A percentile compares a stretch with the other conserved stretches of the same genome.
These are phyloP conservation scores for Polygonum aviculare DNA, from an alignment of 148 eudicot genomes.

Conservation along the genomic window DNA sequence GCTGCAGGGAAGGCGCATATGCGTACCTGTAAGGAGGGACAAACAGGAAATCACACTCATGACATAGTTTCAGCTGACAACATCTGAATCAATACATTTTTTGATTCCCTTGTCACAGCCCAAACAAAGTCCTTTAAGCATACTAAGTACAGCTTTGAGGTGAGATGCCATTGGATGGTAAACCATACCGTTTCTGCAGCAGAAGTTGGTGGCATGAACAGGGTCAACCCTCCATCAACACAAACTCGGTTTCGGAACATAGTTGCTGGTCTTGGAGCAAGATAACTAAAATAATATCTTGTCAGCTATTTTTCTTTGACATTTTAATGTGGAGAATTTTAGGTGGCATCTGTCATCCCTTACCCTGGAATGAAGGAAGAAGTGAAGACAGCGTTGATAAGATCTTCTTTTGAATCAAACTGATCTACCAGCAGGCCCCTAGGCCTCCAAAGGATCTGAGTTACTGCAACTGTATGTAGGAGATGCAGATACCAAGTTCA, in stretches of 20 bases:
- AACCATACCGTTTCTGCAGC: slow-evolving; percentile 76
- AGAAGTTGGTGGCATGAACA: slow-evolving; percentile 99
- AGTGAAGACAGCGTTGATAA: slow-evolving; percentile 84
- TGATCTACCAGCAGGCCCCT: slow-evolving; percentile 87
- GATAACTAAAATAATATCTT: slow-evolving; percentile 40
- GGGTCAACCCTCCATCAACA: slow-evolving; percentile 91
- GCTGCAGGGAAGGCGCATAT: slow-evolving; percentile 90
- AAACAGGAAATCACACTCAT: neutral
- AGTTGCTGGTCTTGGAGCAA: slow-evolving; percentile 95
- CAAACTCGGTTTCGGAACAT: slow-evolving; percentile 85
- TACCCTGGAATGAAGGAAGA: slow-evolving; percentile 99
- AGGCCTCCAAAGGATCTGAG: slow-evolving; percentile 93
- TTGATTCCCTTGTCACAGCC: neutral
- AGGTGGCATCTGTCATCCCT: neutral
- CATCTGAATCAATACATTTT: neutral
- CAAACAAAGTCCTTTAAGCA: neutral
- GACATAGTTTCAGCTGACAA: neutral
- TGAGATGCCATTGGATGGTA: neutral
- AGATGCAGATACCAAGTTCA: neutral
- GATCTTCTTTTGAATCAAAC: slow-evolving; percentile 95
- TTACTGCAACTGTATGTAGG: slow-evolving; percentile 69
- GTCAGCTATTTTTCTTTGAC: neutral
- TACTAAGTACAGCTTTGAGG: neutral
- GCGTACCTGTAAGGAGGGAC: slow-evolving; percentile 49
- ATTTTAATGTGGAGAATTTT: neutral